Conservation (phyloP, 1,284 basidiomycete species). For the Pseudomicrostroma phylloplanum region DNA sequence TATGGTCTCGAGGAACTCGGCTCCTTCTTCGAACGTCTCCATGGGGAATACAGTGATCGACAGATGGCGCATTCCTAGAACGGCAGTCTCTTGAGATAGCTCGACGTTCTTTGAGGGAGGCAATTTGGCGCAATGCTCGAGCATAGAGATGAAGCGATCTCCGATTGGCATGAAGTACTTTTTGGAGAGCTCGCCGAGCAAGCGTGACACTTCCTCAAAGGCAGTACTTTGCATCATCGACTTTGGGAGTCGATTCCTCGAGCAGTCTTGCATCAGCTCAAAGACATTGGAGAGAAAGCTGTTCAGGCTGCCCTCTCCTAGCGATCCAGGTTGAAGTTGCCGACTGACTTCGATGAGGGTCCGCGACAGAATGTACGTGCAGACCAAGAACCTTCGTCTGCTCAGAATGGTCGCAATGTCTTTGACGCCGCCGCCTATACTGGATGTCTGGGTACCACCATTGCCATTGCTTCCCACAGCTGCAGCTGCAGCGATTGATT, state of each 20-base stretch:
- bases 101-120: conserved; percentile 36
- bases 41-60: conserved; percentile 67
- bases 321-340: conserved; percentile 16
- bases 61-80: conserved; percentile 41
- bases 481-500: neutral
- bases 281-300: conserved; percentile 33
- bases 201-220: conserved; percentile 37
- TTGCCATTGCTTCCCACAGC: neutral
- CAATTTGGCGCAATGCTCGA: conserved; percentile 32
- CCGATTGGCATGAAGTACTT: conserved; percentile 36
- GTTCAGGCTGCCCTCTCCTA: conserved; percentile 26
- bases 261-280: conserved; percentile 38
- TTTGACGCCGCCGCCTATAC: conserved; percentile 10
- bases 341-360: conserved; percentile 26
- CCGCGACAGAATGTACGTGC: conserved; percentile 27
- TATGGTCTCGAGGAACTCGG: conserved; percentile 79
- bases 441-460: neutral
- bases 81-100: conserved; percentile 36
- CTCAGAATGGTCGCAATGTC: conserved; percentile 27
- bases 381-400: conserved; percentile 29
- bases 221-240: conserved; percentile 29
- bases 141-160: conserved; percentile 42
- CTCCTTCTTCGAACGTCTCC: conserved; percentile 84
- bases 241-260: conserved; percentile 26
- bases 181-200: conserved; percentile 43